Conservation (phyloP, 495 filamentous ascomycete species). For the Achaetomiella virescens region DNA sequence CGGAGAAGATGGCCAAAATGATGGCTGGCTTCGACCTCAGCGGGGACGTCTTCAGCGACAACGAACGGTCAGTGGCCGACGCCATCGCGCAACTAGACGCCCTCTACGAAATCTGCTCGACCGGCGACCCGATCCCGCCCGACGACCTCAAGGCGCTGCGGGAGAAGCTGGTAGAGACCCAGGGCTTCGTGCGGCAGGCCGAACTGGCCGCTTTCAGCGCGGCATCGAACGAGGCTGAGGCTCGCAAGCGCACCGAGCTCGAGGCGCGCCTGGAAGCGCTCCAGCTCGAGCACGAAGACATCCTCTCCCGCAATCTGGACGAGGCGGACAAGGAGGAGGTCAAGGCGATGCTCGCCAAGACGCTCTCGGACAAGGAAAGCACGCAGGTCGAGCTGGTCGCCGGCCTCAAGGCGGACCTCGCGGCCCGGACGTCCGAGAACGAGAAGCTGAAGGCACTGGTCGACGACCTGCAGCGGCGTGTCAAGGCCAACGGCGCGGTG, state of each 20-base stretch:
- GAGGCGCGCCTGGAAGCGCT: slow-evolving; percentile 65
- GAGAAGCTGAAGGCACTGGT: slow-evolving; percentile 64
- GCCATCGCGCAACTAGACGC: slow-evolving; percentile 76
- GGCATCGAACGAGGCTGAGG: slow-evolving; percentile 54
- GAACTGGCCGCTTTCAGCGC: slow-evolving; percentile 65
- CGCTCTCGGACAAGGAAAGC: slow-evolving; percentile 66
- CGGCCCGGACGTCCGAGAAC: slow-evolving; percentile 68
- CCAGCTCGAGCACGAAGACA: slow-evolving; percentile 73
- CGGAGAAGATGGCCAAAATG: slow-evolving; percentile 99
- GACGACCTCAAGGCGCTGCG: slow-evolving; percentile 74
- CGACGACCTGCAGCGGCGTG: slow-evolving; percentile 67
- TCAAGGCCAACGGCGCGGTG: slow-evolving; percentile 50
- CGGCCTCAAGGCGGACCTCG: slow-evolving; percentile 66
- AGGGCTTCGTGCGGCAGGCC: slow-evolving; percentile 87
- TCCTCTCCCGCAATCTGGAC: slow-evolving; percentile 72
- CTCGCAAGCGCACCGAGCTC: slow-evolving; percentile 61
- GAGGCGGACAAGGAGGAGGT: slow-evolving; percentile 78
- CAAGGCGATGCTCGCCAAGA: slow-evolving; percentile 68
- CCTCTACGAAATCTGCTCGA: slow-evolving; percentile 66
- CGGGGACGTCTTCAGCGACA: slow-evolving; percentile 82
- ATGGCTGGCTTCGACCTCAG: slow-evolving; percentile 97
- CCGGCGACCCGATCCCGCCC: slow-evolving; percentile 71
- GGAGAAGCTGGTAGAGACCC: slow-evolving; percentile 73
- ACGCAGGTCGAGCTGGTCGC: slow-evolving; percentile 61
- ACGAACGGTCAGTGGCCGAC: slow-evolving; percentile 74